Evolutionary conservation across 768 basidiomycete species (phyloP), one percentile per base, ranked within the genome.

Genomic region (Suillus luteus): DNA sequence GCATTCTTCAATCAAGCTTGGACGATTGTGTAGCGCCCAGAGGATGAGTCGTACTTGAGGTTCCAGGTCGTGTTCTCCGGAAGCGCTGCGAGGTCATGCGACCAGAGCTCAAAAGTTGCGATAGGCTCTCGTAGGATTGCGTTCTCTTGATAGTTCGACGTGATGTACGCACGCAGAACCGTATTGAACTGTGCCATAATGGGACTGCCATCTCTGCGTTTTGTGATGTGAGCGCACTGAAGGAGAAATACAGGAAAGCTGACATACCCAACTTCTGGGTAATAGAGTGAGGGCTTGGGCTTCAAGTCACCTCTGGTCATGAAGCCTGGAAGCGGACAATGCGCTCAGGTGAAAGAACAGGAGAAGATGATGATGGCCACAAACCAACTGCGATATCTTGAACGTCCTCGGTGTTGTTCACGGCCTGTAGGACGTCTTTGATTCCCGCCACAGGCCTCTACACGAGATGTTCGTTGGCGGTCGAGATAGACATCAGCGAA

Each of bases 71-170:
- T 61, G 60, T 3, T 31, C 17, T 59, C 22, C 0, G 14, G 1
- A 19, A 59, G 60, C 11, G 2, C 52, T 5, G 24, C 11, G 10
- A 60, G 51, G 19, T 58, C 19, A 1, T 22, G n/a, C 31, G 55
- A n/a, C 60, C 54, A 61, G 54, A 61, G 15, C 60, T 2, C 5
- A 14, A n/a, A n/a, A n/a, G n/a, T n/a, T n/a, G n/a, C 33, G 60
- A 61, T 61, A 12, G 54, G 31, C 8, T 6, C 54, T 38, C 37
- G 22, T 57, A 58, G 9, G 19, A 61, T 58, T 22, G 51, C 17
- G 3, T 31, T n/a, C 27, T 60, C 54, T 38, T 61, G 31, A 61
- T 59, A 61, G 54, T 61, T 54, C 9, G 60, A 60, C 5, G 54
- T 61, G 19, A 61, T 35, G 31, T 61, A 61, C n/a, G 31, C 60